Evolutionary conservation across 1,139 yeast species (phyloP), one percentile per base, ranked within the genome.

Genomic region (Pneumocystis carinii): DNA sequence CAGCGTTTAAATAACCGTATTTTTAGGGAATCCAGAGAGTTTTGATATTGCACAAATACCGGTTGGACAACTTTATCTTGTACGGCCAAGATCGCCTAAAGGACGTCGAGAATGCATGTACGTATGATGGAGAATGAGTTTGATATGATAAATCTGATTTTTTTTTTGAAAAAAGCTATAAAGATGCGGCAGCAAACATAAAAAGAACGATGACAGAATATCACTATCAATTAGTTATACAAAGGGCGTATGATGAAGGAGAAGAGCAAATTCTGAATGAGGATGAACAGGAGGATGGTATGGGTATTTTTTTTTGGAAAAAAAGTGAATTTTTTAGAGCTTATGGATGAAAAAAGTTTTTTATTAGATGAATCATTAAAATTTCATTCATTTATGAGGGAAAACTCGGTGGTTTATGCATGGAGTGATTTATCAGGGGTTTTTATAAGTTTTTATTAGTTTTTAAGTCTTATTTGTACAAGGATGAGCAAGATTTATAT

Each of bases 81-180:
- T 87, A 36, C 78, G 97, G 61, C 87, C 88, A 8, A 79, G 79
- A 17, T 86, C 95, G 7, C 96, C 96, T 15, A 88, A 88, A 72
- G 92, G 96, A 2, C 90, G 84, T 37, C 78, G 84, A 59, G 97
- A 92, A 73, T 90, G 96, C 72, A 78, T 92, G 58, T 85, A 82
- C 32, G 71, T 66, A n/a, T 60, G 62, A 19, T 62, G 60, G 24
- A 41, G 36, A 35, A 60, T 57, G 19, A 53, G 59, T 24, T 15
- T 57, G 15, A 14, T 37, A n/a, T 5, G 17, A 24, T 17, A 29
- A 35, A 17, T 32, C 36, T 19, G 35, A 29, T 24, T 14, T 14
- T 56, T 29, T 15, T 35, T 42, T 17, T 19, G 7, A 39, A 29
- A 37, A 39, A 70, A 72, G 70, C 36, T 77, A 72, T 72, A 86